Conservation (phyloP, 208 protist species). For the Acanthamoeba comandoni region DNA sequence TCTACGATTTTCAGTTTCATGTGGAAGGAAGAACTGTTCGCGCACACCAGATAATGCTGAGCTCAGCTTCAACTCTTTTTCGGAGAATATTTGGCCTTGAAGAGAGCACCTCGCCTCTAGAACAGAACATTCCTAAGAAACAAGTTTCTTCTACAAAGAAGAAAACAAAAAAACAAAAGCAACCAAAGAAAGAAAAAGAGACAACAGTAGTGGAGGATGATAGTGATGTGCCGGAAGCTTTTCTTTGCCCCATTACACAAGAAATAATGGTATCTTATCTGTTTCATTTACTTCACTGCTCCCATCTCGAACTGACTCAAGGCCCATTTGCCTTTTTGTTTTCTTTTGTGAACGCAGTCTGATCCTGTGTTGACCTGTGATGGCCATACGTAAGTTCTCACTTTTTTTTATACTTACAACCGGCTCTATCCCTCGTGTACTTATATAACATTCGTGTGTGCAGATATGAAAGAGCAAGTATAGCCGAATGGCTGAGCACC, state of each 20-base stretch:
- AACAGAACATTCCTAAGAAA: background rate
- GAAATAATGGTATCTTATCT: constrained; percentile 41
- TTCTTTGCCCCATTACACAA: constrained; percentile 64
- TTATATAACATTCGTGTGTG: no score
- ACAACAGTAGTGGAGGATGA: background rate
- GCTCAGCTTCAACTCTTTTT: constrained; percentile 54
- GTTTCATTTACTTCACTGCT: background rate
- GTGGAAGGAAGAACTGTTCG: constrained; percentile 1
- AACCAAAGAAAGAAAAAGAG: background rate
- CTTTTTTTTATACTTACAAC: no score
- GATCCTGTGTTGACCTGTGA: constrained; percentile 66
- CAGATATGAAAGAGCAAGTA: constrained; percentile 34
- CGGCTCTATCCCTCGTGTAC: no score
- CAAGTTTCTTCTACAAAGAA: background rate
- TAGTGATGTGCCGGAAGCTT: constrained; percentile 22
- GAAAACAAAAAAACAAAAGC: background rate
- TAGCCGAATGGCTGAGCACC: constrained; percentile 40
- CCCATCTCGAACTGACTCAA: background rate
- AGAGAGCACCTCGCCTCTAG: background rate
- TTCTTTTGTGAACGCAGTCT: background rate
- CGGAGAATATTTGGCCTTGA: constrained; percentile 40
- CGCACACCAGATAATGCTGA: constrained; percentile 50
- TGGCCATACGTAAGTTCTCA: constrained; percentile 54
- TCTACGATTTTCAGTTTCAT: background rate
- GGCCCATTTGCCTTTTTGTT: background rate